Conservation (phyloP, 176 grass and related monocot species). For the Saccharum spontaneum region DNA sequence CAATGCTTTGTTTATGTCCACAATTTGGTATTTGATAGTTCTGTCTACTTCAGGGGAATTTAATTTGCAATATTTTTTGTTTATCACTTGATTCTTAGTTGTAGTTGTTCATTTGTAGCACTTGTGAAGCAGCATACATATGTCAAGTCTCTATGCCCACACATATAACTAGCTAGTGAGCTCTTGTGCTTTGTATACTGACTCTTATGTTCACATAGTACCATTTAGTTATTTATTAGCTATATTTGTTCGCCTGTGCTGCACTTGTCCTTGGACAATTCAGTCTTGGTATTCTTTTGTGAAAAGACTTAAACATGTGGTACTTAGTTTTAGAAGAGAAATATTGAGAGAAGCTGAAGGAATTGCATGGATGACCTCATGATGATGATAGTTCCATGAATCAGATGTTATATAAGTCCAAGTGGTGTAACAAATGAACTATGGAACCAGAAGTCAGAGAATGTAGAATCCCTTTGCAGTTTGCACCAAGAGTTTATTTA, state of each 20-base stretch:
- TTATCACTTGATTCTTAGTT: constrained; percentile 11
- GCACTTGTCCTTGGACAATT: background rate
- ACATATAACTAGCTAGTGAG: background rate
- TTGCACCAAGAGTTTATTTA: background rate
- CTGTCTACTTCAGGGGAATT: background rate
- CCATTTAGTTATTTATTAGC: background rate
- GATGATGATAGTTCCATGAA: constrained; percentile 7
- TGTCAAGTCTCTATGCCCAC: background rate
- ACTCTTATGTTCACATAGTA: background rate
- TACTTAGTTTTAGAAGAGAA: background rate
- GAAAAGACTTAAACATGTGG: background rate
- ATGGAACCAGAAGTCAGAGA: background rate
- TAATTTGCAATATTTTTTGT: background rate
- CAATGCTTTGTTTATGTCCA: background rate
- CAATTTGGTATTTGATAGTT: background rate
- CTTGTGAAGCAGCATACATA: background rate
- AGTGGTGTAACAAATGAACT: background rate
- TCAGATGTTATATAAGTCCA: background rate
- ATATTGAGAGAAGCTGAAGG: background rate
- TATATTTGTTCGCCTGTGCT: background rate
- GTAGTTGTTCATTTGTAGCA: background rate
- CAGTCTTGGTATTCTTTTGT: background rate
- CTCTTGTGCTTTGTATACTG: background rate
- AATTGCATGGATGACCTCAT: background rate
- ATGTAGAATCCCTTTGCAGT: background rate